Evolutionary conservation across 495 filamentous ascomycete genomes (phyloP).

Genomic region (Terfezia boudieri): DNA sequence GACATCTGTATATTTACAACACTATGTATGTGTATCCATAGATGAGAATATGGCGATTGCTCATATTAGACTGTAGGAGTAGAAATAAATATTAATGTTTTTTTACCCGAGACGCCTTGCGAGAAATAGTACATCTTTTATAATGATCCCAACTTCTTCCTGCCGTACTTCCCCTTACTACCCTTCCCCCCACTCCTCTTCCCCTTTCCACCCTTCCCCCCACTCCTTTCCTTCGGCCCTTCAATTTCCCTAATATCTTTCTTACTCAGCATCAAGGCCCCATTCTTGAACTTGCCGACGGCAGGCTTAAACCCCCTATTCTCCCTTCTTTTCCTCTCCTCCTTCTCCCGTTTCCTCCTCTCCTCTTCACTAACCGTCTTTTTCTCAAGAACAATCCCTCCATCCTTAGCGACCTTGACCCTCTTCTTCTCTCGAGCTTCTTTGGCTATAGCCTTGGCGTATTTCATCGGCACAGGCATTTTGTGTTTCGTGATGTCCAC

Average conservation of each 20-base stretch:
- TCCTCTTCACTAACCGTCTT: slow-evolving; percentile 10
- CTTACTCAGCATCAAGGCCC: slow-evolving; percentile 56
- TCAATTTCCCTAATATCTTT: slow-evolving; percentile 51
- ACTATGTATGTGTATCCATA: no score
- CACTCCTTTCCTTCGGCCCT: slow-evolving; percentile 22
- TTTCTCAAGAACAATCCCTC: slow-evolving; percentile 73
- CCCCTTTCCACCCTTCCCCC: slow-evolving; percentile 15
- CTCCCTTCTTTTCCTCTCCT: slow-evolving; percentile 34
- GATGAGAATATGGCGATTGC: no score
- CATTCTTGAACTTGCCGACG: slow-evolving; percentile 56
- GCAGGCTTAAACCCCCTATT: slow-evolving; percentile 52
- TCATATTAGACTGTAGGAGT: no score
- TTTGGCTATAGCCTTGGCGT: slow-evolving; percentile 50
- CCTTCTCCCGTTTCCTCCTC: slow-evolving; percentile 18
- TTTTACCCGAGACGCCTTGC: no score
- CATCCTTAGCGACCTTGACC: slow-evolving; percentile 60
- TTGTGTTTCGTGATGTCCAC: slow-evolving; percentile 50
- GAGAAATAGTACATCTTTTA: no score
- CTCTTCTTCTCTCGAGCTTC: slow-evolving; percentile 42
- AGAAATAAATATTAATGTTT: no score
- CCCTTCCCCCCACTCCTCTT: slow-evolving; percentile 15
- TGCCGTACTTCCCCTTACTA: slow-evolving; percentile 3
- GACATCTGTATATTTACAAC: no score
- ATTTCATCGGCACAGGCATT: slow-evolving; percentile 63
- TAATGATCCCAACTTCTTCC: no score